Evolutionary conservation across 192 early-diverging fungal species (phyloP), one percentile per base, ranked within the genome.

Genomic region (Gryganskiella cystojenkinii): DNA sequence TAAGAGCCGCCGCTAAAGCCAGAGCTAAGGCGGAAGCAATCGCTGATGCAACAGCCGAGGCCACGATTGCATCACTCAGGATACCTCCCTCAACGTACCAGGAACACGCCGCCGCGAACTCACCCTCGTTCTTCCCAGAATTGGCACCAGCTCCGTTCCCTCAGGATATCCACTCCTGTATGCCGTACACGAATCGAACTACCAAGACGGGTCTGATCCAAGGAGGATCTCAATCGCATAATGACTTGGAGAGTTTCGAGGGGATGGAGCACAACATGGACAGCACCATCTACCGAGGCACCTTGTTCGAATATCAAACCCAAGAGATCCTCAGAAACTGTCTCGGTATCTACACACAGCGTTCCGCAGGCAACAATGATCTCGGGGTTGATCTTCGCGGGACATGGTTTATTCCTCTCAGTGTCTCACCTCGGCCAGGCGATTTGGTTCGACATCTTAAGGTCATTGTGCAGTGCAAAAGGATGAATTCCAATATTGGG

Each of bases 391-490:
- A 76, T 68, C 73, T 76, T 14, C 57, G 73, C 9, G 73, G 73
- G n/a, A 76, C 73, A 2, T 76, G 73, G 73, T 76, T 76, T 30
- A 49, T 76, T n/a, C 73, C 73, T 2, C 22, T 67, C 19, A 76
- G 73, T 9, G 43, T 58, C 1, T 68, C 65, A 4, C 59, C 73
- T 3, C 20, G 57, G 27, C 58, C 42, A 22, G 73, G 73, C 1
- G 73, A 76, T 15, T 40, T 51, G 27, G 73, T 76, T 7, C 73
- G 73, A 0, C 73, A 76, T 28, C 55, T 76, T 10, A 76, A 76
- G 47, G 73, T 76, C 25, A 76, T 76, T 43, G 73, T 76, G n/a
- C 73, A 76, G 40, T 76, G 73, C 73, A 76, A 76, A 44, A 63
- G 2, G 47, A 51, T 55, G 45, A 19, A 22, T 24, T 27, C 58